Conservation (phyloP, 1,139 yeast genomes). For the Saccharomycopsis hybrid region DNA sequence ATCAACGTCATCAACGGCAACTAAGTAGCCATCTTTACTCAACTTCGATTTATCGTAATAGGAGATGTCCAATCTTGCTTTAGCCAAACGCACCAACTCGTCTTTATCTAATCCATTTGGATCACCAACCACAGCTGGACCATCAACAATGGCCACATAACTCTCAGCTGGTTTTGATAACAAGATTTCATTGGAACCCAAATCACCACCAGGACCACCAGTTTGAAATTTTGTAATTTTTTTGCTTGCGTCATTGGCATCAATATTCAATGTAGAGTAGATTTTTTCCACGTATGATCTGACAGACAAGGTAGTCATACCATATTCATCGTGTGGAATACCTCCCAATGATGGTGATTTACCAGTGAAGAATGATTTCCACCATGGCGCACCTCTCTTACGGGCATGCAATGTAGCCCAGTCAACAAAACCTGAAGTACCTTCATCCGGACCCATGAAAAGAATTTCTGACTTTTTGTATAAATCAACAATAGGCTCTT, state of each 20-base stretch:
- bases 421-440: constrained; percentile 90
- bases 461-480: constrained; percentile 81
- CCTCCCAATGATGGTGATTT: constrained; percentile 91
- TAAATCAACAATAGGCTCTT: constrained; percentile 80
- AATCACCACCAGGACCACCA: constrained; percentile 99
- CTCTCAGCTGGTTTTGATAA: constrained; percentile 68
- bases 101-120: constrained; percentile 79
- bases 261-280: constrained; percentile 69
- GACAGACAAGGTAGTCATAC: constrained; percentile 95
- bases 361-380: constrained; percentile 98
- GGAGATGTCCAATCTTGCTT: constrained; percentile 68
- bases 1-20: constrained; percentile 82
- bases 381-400: constrained; percentile 93
- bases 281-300: constrained; percentile 88
- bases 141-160: constrained; percentile 88
- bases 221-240: constrained; percentile 79
- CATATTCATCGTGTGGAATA: constrained; percentile 96
- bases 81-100: constrained; percentile 77
- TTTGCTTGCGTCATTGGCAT: constrained; percentile 32
- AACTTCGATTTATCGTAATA: constrained; percentile 62
- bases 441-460: constrained; percentile 98
- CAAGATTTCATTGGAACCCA: constrained; percentile 91
- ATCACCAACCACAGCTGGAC: constrained; percentile 92
- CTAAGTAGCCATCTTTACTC: constrained; percentile 70
- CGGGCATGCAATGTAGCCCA: constrained; percentile 99